These are phyloP conservation scores for Flaveria trinervia DNA, from an alignment of 129 eudicot species.

Conservation along the genomic window DNA sequence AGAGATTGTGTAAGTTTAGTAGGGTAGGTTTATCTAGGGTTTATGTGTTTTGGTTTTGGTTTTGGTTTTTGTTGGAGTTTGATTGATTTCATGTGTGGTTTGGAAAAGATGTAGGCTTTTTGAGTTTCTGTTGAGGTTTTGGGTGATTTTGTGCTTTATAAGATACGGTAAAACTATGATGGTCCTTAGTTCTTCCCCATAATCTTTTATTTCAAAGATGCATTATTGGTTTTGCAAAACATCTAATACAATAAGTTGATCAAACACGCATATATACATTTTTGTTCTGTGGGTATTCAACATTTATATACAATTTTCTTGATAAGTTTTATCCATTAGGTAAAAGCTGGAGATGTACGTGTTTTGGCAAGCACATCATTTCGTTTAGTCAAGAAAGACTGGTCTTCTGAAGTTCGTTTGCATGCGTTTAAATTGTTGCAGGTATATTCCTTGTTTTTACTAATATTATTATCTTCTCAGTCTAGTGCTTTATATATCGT, in stretches of 20 bases:
- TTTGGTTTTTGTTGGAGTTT: neutral
- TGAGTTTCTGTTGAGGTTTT: conserved; percentile 24
- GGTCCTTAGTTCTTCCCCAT: neutral
- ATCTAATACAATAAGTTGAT: neutral
- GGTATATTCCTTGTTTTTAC: conserved; percentile 47
- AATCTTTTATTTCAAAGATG: neutral
- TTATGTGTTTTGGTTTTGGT: neutral
- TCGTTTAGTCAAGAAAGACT: conserved; percentile 78
- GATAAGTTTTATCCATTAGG: conserved; percentile 40
- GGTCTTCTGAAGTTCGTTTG: conserved; percentile 91
- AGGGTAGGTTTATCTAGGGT: conserved; percentile 12
- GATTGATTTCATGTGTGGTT: conserved; percentile 18
- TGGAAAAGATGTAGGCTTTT: neutral
- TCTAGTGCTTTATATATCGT: neutral
- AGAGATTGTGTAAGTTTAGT: conserved; percentile 1
- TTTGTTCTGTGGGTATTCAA: neutral
- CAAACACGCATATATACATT: neutral
- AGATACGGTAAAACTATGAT: neutral
- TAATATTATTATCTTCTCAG: conserved; percentile 7
- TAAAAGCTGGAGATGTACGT: conserved; percentile 93
- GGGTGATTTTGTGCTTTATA: conserved; percentile 11
- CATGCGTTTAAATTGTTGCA: conserved; percentile 95
- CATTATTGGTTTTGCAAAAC: neutral
- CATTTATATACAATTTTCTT: neutral
- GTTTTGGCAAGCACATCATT: conserved; percentile 79